Base-by-base conservation (phyloP, 768 basidiomycete species). In the Hypsizygus marmoreus region DNA sequence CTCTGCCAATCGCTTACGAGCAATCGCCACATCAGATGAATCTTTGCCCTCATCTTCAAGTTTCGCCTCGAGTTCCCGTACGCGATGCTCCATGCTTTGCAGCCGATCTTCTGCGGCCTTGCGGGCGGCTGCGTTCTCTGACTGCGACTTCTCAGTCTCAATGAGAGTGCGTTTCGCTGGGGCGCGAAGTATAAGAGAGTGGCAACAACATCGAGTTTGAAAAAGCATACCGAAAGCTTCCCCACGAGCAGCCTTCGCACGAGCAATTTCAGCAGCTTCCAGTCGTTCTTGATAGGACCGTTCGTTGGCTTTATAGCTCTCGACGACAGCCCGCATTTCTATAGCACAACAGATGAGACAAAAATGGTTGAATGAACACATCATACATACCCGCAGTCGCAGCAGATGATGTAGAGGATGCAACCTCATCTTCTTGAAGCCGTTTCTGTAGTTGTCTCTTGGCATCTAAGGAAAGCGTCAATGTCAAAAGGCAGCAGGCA, bases 31-130 rank as follows among this genome's bases (percentile, higher is more conserved):
- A 50, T 88, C 85, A 17, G 83, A 78, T 10, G 77, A 77, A 43
- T 86, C 84, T 10, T 77, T 78, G n/a, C 77, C 77, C 41, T 82
- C 86, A 39, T 86, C 81, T 28, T 85, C 84, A 0, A 88, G 70
- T 53, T 80, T 81, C 28, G 69, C 66, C 48, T 86, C 81, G 5
- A 88, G 65, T n/a, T 84, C 80, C 23, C 65, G 75, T 23, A 83
- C 59, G 42, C 76, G 76, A 34, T 68, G 66, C 53, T 85, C 82
- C 1, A 81, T 71, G 0, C 61, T 60, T 43, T 74, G 72, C 12
- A 85, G 55, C 9, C 69, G 71, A 33, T 75, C 73, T 54, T 82
- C 74, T 0, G 71, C 61, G 8, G 72, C 68, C 52, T 82, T 80
- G 19, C 74, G 73, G 38, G 86, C 82, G 8, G 75, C 70, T 7